Conservation (phyloP, 768 basidiomycete species). For the Mycena venus region DNA sequence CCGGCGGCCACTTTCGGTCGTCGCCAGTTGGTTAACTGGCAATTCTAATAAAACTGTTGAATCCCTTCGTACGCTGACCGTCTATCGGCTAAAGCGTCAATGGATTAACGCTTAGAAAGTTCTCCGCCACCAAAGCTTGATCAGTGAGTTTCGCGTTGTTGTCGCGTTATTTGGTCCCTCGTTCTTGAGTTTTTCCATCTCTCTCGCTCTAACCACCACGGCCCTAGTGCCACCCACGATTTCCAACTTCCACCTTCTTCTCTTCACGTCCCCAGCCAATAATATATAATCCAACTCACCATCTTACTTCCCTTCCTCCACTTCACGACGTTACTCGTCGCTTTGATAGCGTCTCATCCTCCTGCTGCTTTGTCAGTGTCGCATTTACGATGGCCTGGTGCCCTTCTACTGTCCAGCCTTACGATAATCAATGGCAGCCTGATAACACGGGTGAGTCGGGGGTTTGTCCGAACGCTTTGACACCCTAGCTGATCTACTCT, state of each 20-base stretch:
- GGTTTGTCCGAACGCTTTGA: no score
- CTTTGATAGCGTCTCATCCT: conserved; percentile 1
- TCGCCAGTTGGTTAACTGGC: no score
- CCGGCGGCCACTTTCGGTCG: no score
- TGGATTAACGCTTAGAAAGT: background rate
- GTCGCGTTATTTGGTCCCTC: conserved; percentile 17
- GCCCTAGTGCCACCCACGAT: background rate
- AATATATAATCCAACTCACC: background rate
- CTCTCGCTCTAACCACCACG: background rate
- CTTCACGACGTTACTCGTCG: background rate
- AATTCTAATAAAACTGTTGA: no score
- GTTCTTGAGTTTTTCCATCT: background rate
- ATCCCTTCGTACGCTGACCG: no score
- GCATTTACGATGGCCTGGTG: background rate
- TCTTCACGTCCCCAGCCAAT: background rate
- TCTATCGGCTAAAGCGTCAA: background rate
- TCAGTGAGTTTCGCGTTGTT: conserved; percentile 4
- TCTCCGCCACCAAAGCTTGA: background rate
- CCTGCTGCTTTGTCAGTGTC: background rate
- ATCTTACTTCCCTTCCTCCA: background rate
- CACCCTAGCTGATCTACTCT: no score
- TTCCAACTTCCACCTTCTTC: background rate
- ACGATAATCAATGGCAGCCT: no score
- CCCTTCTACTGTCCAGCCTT: background rate
- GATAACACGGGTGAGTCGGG: no score